Conservation (phyloP, 2,329 filamentous ascomycete genomes). For the Orbilia brochopaga region DNA sequence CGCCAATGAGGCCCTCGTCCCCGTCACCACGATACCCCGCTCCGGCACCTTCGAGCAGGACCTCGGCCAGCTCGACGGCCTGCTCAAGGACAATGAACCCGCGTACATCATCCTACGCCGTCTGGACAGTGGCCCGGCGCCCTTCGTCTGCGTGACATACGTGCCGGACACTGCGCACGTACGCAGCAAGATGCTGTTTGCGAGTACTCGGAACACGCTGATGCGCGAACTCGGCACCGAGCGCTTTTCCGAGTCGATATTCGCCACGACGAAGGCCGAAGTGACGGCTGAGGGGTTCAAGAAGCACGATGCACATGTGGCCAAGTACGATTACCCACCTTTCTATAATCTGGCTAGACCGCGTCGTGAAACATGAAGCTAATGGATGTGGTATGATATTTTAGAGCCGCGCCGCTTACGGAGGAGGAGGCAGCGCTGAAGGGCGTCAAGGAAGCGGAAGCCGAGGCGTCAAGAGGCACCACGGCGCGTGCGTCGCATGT, state of each 20-base stretch:
- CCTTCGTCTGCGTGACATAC: constrained; percentile 76
- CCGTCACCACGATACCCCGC: constrained; percentile 65
- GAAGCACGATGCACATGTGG: constrained; percentile 72
- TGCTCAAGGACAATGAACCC: constrained; percentile 71
- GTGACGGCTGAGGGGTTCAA: constrained; percentile 72
- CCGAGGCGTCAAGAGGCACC: constrained; percentile 74
- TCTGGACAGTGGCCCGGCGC: constrained; percentile 62
- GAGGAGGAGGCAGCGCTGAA: constrained; percentile 76
- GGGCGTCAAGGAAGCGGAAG: constrained; percentile 76
- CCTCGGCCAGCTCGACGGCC: constrained; percentile 67
- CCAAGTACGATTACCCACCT: constrained; percentile 52
- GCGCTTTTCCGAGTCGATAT: constrained; percentile 77
- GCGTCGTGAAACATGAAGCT: background rate
- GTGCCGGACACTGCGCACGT: constrained; percentile 79
- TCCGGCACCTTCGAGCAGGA: constrained; percentile 69
- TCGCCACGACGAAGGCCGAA: constrained; percentile 73
- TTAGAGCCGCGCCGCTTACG: constrained; percentile 70
- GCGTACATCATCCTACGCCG: constrained; percentile 78
- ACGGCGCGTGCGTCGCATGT: constrained; percentile 64
- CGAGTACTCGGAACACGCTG: constrained; percentile 75
- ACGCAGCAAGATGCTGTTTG: constrained; percentile 85
- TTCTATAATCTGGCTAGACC: background rate
- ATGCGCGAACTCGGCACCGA: constrained; percentile 78
- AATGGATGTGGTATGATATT: constrained; percentile 3
- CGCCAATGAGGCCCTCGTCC: constrained; percentile 70